Conservation (phyloP, 225 moss, liverwort and hornwort genomes). For the Pseudoscleropodium purum region DNA sequence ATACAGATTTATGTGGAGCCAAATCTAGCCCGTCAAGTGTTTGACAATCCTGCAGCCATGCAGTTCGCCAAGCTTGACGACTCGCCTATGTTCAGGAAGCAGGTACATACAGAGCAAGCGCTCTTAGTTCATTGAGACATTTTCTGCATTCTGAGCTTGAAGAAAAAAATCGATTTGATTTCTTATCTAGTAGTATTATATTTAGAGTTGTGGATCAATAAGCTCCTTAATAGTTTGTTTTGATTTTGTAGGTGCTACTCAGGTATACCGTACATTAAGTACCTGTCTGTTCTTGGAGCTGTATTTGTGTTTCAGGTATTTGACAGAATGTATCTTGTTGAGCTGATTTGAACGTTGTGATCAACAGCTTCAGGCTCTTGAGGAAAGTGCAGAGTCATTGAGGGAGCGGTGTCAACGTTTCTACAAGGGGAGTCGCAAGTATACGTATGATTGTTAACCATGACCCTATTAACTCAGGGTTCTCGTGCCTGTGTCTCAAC, state of each 20-base stretch:
- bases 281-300: not conserved
- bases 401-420: slow-evolving; percentile 93
- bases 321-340: not conserved
- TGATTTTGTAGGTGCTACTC: not conserved
- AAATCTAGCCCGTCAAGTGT: slow-evolving; percentile 9
- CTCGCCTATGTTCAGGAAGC: slow-evolving; percentile 94
- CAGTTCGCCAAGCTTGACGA: slow-evolving; percentile 95
- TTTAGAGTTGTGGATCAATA: not conserved
- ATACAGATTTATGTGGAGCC: not conserved
- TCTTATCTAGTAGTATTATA: not conserved
- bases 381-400: slow-evolving; percentile 85
- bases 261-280: not conserved
- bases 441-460: slow-evolving; percentile 37
- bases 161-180: not conserved
- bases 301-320: not conserved
- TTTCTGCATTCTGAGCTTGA: not conserved
- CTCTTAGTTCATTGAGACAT: not conserved
- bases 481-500: not conserved
- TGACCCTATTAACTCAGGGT: not conserved
- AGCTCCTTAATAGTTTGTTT: not conserved
- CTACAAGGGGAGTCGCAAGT: slow-evolving; percentile 85
- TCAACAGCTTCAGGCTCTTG: slow-evolving; percentile 73
- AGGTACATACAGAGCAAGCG: slow-evolving; percentile 27
- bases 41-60: slow-evolving; percentile 55
- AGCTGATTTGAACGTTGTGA: not conserved